Evolutionary conservation across 2,329 filamentous ascomycete genomes (phyloP), one percentile per base, ranked within the genome.

Genomic region (Colletotrichum agaves): DNA sequence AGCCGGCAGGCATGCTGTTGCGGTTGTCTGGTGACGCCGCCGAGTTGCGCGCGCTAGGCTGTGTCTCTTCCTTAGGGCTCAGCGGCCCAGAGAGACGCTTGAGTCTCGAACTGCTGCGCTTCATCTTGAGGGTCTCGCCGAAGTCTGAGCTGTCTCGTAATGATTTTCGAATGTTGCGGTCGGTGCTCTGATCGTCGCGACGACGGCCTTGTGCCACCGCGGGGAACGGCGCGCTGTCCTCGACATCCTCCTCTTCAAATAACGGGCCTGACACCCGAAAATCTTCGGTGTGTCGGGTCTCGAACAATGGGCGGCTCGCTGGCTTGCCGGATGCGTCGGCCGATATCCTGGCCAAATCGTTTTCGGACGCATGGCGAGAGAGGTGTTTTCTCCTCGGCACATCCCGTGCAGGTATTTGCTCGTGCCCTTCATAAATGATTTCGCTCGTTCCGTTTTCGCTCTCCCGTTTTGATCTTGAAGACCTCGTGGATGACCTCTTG

Each of bases 211-310:
- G 91, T 15, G 89, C 84, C 7, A 93, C 84, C 1, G 90, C 85
- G 0, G 91, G 91, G 17, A 88, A 91, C 1, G 91, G 91, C 0
- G 91, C 91, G 13, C 88, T 89, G 17, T 92, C 90, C 21, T 91
- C 87, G 2, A 81, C 74, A 5, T 76, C 76, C 11, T 79, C 77
- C 35, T 65, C 62, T 33, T 69, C 66, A 52, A 64, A 39, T 46
- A 67, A 55, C 60, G 64, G 64, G 23, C 61, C 53, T 13, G 55
- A 41, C 17, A 49, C 44, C 33, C 55, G 58, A 21, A 60, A 56
- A 17, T 67, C 43, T 31, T 67, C 69, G 17, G 53, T 58, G 49
- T 63, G 63, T 50, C 71, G 70, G 15, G 73, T 61, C 15, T 71
- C 67, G 61, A 64, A 67, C 53, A 67, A 59, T 21, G 61, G 64